These are phyloP conservation scores for Arthrobotrys sinensis DNA, from an alignment of 2,329 filamentous ascomycete species.

Conservation along the genomic window DNA sequence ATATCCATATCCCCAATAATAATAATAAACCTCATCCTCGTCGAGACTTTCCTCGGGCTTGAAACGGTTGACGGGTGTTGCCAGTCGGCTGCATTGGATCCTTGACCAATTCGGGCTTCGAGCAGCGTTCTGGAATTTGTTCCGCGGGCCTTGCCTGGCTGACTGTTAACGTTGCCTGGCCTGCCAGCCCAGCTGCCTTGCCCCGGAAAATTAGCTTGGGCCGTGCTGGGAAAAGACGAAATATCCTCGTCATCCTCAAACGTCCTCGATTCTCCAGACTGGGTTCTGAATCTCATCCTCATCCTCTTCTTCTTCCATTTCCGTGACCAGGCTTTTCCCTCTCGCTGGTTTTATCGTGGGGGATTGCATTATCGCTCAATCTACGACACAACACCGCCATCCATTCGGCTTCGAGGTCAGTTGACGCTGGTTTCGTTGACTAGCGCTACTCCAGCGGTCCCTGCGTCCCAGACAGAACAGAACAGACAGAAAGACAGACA, in stretches of 20 bases:
- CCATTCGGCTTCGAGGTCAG: constrained; percentile 44
- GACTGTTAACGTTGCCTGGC: constrained; percentile 20
- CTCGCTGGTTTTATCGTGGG: constrained; percentile 15
- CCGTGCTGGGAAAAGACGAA: constrained; percentile 44
- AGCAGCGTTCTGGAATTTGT: constrained; percentile 57
- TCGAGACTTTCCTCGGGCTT: constrained; percentile 7
- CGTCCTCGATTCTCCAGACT: neutral
- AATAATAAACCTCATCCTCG: too few species aligned
- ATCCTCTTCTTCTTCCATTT: constrained; percentile 1
- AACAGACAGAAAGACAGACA: neutral
- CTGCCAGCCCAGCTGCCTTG: constrained; percentile 23
- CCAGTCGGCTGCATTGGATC: constrained; percentile 46
- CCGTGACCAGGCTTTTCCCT: neutral
- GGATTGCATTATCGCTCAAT: constrained; percentile 31
- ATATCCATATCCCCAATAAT: too few species aligned
- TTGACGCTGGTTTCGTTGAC: constrained; percentile 38
- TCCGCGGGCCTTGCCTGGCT: constrained; percentile 31
- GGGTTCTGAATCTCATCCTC: neutral
- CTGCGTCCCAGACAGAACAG: constrained; percentile 10
- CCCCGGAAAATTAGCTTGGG: constrained; percentile 55
- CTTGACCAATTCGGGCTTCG: constrained; percentile 45
- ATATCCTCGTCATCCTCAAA: constrained; percentile 59
- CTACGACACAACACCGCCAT: constrained; percentile 31
- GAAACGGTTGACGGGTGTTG: constrained; percentile 19
- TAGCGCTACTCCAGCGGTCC: constrained; percentile 38